Conservation (phyloP, 106 monocot genomes). For the Vanilla planifolia region DNA sequence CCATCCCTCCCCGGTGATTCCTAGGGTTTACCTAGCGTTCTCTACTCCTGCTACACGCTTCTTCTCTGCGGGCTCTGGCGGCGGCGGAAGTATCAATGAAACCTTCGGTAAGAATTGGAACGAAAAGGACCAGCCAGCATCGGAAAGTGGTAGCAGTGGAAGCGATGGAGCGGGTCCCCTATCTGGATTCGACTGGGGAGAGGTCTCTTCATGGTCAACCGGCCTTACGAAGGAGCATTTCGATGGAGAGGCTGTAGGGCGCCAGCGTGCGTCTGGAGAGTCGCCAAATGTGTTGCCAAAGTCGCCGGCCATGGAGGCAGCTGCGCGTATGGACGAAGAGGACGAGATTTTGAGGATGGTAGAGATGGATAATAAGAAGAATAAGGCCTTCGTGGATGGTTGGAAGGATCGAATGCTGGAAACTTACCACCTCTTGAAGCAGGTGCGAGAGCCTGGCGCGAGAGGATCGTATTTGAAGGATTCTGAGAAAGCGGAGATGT, state of each 20-base stretch:
- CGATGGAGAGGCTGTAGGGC: conserved; percentile 63
- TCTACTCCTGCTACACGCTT: conserved; percentile 11
- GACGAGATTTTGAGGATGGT: conserved; percentile 34
- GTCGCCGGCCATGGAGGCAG: conserved; percentile 8
- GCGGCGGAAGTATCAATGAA: conserved; percentile 6
- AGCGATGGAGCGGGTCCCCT: neutral
- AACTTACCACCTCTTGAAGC: conserved; percentile 68
- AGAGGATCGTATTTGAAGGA: conserved; percentile 77
- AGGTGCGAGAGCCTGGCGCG: conserved; percentile 86
- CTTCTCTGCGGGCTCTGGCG: conserved; percentile 20
- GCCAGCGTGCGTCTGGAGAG: conserved; percentile 8
- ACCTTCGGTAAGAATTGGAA: conserved; percentile 24
- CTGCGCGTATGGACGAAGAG: conserved; percentile 37
- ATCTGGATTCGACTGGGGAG: conserved; percentile 53
- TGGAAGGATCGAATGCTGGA: conserved; percentile 64
- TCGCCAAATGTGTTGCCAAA: neutral
- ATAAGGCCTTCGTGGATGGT: conserved; percentile 48
- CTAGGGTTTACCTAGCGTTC: no score
- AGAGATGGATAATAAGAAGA: conserved; percentile 36
- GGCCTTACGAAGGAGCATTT: conserved; percentile 76
- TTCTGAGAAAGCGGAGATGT: conserved; percentile 97
- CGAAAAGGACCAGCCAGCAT: neutral
- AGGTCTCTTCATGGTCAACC: conserved; percentile 74
- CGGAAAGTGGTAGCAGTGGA: neutral
- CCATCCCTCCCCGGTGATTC: conserved; percentile 10